These are phyloP conservation scores for Leishmania lainsoni DNA, from an alignment of 208 protist species.

Conservation along the genomic window DNA sequence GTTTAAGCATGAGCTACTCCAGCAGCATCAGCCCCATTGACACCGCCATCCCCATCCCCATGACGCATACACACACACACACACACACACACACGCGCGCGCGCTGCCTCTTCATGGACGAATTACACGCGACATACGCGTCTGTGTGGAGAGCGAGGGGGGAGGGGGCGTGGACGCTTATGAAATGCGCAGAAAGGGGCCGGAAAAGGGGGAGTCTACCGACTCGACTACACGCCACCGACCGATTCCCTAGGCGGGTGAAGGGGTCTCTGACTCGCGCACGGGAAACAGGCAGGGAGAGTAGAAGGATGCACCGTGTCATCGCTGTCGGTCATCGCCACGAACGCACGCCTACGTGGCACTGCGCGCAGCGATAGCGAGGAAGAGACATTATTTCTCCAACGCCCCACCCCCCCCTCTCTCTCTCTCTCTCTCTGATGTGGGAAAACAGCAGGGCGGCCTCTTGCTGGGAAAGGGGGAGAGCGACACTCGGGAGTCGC, in stretches of 20 bases:
- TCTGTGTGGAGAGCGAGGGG: neutral
- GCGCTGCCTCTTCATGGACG: neutral
- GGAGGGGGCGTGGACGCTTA: neutral
- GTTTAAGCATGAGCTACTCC: slow-evolving; percentile 1
- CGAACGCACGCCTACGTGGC: neutral
- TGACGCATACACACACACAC: neutral
- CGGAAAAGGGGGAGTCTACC: neutral
- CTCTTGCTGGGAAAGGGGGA: neutral
- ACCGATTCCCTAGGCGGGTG: neutral
- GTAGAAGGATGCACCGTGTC: neutral
- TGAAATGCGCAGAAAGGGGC: neutral
- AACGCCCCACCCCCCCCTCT: neutral
- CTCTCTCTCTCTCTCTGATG: neutral
- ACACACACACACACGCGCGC: neutral
- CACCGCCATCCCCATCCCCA: neutral
- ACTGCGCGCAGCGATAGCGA: neutral
- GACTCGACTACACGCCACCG: neutral
- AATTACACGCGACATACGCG: neutral
- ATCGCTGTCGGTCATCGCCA: neutral
- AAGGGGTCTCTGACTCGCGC: neutral
- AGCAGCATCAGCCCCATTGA: neutral
- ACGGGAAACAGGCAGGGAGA: neutral
- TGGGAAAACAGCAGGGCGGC: neutral
- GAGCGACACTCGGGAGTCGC: neutral
- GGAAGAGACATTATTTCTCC: neutral